Evolutionary conservation across 495 filamentous ascomycete species (phyloP), one percentile per base, ranked within the genome.

Genomic region (Barbatosphaeria neglecta): DNA sequence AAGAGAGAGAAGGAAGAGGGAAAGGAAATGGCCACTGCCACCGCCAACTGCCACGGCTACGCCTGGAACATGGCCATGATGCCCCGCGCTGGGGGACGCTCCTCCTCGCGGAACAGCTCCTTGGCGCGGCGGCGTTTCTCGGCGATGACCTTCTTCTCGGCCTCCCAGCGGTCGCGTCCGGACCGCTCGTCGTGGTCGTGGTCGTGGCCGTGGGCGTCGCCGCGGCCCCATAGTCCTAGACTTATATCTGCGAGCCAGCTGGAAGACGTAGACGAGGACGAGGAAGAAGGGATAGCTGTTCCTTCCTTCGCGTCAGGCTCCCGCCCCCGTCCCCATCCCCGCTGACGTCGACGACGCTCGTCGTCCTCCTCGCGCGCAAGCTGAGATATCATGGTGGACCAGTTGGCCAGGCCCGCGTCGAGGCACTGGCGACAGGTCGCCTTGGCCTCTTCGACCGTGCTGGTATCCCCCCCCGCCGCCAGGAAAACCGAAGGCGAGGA

Each of bases 371-470:
- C 78, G 41, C 64, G 60, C 22, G 78, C 70, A 33, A 88, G 68
- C 15, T 66, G 53, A 13, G 63, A 57, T 0, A 84, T 77, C 87
- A 93, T 93, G 10, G 61, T 69, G 20, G 67, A 68, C 84, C 87
- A 86, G 63, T 93, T 93, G 3, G 71, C 70, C n/a, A 87, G 63
- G 4, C 83, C 81, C 17, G 80, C 76, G 25, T 71, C 62, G 0
- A 90, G 68, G 56, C 87, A 92, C 49, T 90, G 75, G n/a, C 68
- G 71, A 55, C 87, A 92, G 37, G 66, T 73, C 31, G 66, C 66
- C 46, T 73, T 72, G 1, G 70, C n/a, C n/a, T n/a, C n/a, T n/a
- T n/a, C n/a, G n/a, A n/a, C n/a, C n/a, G n/a, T n/a, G n/a, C n/a
- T n/a, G n/a, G n/a, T n/a, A n/a, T n/a, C n/a, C n/a, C n/a, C n/a